Evolutionary conservation across 106 monocot genomes (phyloP).

Genomic region (Dendrobium nobile): DNA sequence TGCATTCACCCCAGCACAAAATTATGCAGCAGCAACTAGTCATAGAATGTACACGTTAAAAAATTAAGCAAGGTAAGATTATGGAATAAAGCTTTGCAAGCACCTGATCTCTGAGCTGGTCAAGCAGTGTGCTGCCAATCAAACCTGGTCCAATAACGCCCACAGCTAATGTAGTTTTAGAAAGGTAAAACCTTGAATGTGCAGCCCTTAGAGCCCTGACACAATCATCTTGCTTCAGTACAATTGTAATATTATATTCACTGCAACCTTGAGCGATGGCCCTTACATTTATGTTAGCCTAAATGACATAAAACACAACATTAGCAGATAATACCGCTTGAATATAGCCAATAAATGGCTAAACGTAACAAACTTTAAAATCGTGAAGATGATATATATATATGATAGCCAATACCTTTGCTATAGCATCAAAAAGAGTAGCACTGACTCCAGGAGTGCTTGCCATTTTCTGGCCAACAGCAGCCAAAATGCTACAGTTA

Average conservation of each 20-base stretch:
- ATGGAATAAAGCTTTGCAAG: background rate
- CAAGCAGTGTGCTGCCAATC: constrained; percentile 83
- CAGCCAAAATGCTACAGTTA: constrained; percentile 90
- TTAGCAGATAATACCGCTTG: background rate
- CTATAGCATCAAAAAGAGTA: constrained; percentile 96
- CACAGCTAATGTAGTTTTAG: constrained; percentile 83
- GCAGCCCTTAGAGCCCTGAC: constrained; percentile 78
- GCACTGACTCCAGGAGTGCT: constrained; percentile 99
- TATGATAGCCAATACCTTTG: constrained; percentile 52
- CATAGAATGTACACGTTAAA: background rate
- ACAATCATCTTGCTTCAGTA: constrained; percentile 85
- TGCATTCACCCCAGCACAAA: background rate
- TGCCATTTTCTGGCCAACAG: constrained; percentile 98
- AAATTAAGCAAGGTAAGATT: background rate
- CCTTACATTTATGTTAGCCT: constrained; percentile 93
- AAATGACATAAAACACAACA: constrained; percentile 16
- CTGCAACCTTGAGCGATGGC: constrained; percentile 99
- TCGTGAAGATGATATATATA: too few relatives aligned
- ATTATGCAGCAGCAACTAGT: background rate
- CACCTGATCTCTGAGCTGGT: constrained; percentile 97
- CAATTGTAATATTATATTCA: constrained; percentile 97
- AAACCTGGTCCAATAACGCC: constrained; percentile 96
- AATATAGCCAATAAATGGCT: background rate
- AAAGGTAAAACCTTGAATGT: constrained; percentile 93
- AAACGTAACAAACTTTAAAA: background rate